Percentiles rank a stretch among this genome's conserved stretches.
These are phyloP conservation scores for Phaeolepiota aurea DNA, from an alignment of 768 basidiomycete genomes.

Conservation along the genomic window DNA sequence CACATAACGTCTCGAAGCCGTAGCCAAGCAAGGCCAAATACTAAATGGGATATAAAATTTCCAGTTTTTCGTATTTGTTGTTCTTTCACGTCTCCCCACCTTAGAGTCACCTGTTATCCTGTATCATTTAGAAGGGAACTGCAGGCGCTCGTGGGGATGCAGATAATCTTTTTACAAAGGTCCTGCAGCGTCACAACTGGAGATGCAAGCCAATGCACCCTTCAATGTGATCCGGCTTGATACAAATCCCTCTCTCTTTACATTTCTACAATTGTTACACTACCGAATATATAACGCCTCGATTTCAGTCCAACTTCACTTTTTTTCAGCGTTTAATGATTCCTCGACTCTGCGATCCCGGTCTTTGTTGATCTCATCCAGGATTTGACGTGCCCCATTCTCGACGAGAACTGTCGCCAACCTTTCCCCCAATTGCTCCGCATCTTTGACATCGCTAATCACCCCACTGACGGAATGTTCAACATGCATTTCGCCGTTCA, in stretches of 20 bases:
- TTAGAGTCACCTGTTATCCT: slow-evolving; percentile 67
- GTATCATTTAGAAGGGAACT: slow-evolving; percentile 28
- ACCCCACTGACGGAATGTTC: slow-evolving; percentile 47
- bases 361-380: slow-evolving; percentile 77
- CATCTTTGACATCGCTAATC: slow-evolving; percentile 48
- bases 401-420: slow-evolving; percentile 61
- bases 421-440: slow-evolving; percentile 57
- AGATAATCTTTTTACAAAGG: slow-evolving; percentile 28
- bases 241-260: slow-evolving; percentile 9
- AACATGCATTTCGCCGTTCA: slow-evolving; percentile 69
- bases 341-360: slow-evolving; percentile 40
- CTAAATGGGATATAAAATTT: slow-evolving; percentile 16
- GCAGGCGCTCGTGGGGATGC: slow-evolving; percentile 67
- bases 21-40: slow-evolving; percentile 31
- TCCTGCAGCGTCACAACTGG: slow-evolving; percentile 11
- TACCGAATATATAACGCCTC: not conserved
- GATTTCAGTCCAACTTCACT: not conserved
- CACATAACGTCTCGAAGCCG: slow-evolving; percentile 32
- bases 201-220: slow-evolving; percentile 3
- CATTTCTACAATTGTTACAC: slow-evolving; percentile 1
- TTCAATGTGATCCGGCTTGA: slow-evolving; percentile 12
- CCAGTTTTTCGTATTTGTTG: slow-evolving; percentile 2
- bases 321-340: not conserved
- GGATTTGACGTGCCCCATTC: slow-evolving; percentile 66
- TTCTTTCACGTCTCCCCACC: slow-evolving; percentile 45